Evolutionary conservation across 495 filamentous ascomycete genomes (phyloP), one percentile per base, ranked within the genome.

Genomic region (Rhizodiscina lignyota): DNA sequence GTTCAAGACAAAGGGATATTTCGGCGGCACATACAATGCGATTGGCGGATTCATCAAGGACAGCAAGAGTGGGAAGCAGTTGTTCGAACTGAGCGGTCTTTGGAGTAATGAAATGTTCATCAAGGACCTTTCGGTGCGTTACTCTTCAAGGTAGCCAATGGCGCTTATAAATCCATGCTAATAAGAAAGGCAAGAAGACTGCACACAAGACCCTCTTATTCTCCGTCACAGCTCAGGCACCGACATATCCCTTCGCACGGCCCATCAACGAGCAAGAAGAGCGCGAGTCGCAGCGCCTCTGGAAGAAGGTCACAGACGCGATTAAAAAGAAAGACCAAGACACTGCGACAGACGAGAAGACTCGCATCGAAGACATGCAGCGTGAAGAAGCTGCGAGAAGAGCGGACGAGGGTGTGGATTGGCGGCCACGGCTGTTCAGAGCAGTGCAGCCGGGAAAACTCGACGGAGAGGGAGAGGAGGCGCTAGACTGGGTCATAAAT

Each of bases 1-100:
- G 43, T 99, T 99, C 62, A 99, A 96, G 56, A 87, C 81, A 21
- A 99, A 99, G 56, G 91, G 91, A 4, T 99, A 91, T 63, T 87
- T 96, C 48, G 78, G 84, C 36, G 89, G 89, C 1, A 87, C 81
- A 1, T 96, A 99, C 54, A 92, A 99, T 52, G 83, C 83, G 20
- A 89, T 99, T 51, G 83, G 85, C 8, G 89, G 89, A 19, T 76
- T 66, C 10, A 93, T 99, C 62, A 92, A 77, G 54, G 82, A 91
- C 48, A 84, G 83, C 29, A 71, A 77, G 49, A 91, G 79, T 1
- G 83, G 82, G 24, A 82, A 94, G 48, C 58, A 72, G 5, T 66
- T 93, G 18, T 99, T 77, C 48, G 89, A 99, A 56, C 59, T 99
- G 10, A 85, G 81, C 2, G 89, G 89, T 16, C 58, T 85, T 32